Base-by-base conservation (phyloP, 352 stramenopile genomes). In the Phytopythium aichiense region DNA sequence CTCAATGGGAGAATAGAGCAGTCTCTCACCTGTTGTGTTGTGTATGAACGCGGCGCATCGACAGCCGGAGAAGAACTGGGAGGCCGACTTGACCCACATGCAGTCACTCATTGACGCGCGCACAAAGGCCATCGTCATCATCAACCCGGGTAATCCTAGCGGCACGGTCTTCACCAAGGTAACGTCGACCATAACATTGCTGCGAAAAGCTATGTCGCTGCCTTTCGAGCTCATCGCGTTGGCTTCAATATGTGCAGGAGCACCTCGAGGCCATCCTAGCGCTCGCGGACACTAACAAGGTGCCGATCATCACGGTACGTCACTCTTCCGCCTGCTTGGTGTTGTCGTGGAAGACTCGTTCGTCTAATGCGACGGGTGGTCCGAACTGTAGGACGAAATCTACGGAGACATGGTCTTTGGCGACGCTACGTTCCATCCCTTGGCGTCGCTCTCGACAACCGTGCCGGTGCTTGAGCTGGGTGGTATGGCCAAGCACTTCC, bases 91-190 rank as follows among this genome's bases (percentile, higher is more conserved):
- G 38, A 76, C 85, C 37, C 77, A 95, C 40, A 81, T 98, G 38
- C 79, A 97, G 68, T 78, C 74, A 3, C 66, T 90, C 7, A 76
- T 97, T 23, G 76, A 89, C 48, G 68, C 71, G 20, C 77, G 80
- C 48, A 93, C 81, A 20, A 84, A 80, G 50, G 71, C 86, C 9
- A 97, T 98, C 49, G 58, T 98, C 11, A 60, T 98, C 30, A 98
- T 97, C 72, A 99, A 99, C 78, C 96, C 65, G 72, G 90, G 69
- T n/a, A 99, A 98, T 77, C 91, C 95, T 5, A 98, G 95, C 45
- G 96, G 96, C 28, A 96, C 85, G 38, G 94, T 98, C 31, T 98
- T 96, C 68, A 94, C 86, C 7, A 88, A 97, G 76, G 71, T 84
- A 28, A 22, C 18, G 4, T 11, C 60, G 25, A 38, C 18, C 28